These are phyloP conservation scores for Galeopsis tetrahit DNA, from an alignment of 257 asterid genomes.

Conservation along the genomic window DNA sequence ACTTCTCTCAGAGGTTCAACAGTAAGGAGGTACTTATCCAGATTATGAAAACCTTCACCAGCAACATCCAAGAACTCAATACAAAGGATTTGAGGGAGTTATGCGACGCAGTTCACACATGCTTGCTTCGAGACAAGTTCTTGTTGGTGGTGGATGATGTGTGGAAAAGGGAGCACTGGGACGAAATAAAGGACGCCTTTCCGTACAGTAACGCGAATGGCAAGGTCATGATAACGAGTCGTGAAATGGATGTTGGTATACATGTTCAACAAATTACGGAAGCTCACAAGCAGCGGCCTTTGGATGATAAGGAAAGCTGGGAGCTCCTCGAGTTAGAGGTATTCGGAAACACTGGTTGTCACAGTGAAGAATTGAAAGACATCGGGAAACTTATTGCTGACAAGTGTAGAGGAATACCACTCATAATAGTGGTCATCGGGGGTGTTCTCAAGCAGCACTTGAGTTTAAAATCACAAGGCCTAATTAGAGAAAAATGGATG, in stretches of 20 bases:
- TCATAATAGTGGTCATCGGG: background rate
- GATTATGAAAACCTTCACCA: no score
- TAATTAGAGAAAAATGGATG: conserved; percentile 23
- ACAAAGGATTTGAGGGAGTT: no score
- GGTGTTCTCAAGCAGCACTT: background rate
- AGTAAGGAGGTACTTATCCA: no score
- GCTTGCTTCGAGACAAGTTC: no score
- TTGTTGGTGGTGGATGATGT: no score
- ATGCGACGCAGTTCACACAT: background rate
- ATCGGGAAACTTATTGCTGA: background rate
- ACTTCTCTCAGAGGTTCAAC: no score
- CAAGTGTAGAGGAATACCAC: background rate
- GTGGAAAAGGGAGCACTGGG: no score
- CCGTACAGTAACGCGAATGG: no score
- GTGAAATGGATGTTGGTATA: background rate
- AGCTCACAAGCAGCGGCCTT: conserved; percentile 42
- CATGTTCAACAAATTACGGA: conserved; percentile 27
- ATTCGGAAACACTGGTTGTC: background rate
- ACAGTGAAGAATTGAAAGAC: background rate
- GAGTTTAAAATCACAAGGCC: background rate
- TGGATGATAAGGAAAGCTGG: background rate
- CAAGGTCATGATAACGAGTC: background rate
- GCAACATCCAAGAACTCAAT: no score
- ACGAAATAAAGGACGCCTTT: no score
- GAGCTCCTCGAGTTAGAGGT: background rate